A percentile compares a stretch with the other conserved stretches of the same genome.
phyloP scores from a whole-genome alignment of 2,329 filamentous ascomycete genomes.

The Paecilomyces niveus region DNA sequence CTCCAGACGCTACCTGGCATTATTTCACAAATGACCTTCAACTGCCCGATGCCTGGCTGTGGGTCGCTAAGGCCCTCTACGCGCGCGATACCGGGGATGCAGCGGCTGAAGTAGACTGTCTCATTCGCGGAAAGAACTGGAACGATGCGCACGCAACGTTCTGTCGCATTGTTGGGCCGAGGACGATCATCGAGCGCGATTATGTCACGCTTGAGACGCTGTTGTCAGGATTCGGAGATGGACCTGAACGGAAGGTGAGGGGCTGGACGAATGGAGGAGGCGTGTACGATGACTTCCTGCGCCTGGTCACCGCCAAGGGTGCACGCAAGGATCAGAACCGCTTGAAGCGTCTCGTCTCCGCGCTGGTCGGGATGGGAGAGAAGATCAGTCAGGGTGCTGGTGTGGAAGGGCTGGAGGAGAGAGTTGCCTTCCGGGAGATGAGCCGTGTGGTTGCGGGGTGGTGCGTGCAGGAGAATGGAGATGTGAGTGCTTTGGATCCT shows the following conservation, averaged over 20 bases:
- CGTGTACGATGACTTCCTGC: constrained; percentile 63
- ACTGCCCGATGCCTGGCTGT: constrained; percentile 73
- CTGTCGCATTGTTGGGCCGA: constrained; percentile 70
- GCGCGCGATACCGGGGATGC: constrained; percentile 68
- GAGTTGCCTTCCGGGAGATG: constrained; percentile 77
- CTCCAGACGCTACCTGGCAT: constrained; percentile 43
- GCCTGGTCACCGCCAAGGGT: constrained; percentile 36
- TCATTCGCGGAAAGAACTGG: constrained; percentile 70
- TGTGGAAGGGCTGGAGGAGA: constrained; percentile 47
- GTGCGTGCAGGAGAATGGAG: constrained; percentile 53
- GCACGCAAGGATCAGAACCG: constrained; percentile 35
- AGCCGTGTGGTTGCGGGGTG: constrained; percentile 63
- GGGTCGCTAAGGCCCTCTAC: constrained; percentile 76
- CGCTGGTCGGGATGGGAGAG: constrained; percentile 37
- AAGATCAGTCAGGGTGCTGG: constrained; percentile 45
- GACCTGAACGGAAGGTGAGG: constrained; percentile 53
- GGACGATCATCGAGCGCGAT: constrained; percentile 74
- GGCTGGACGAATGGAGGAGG: constrained; percentile 75
- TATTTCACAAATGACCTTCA: constrained; percentile 58
- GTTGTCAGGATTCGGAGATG: constrained; percentile 61
- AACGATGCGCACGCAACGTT: constrained; percentile 80
- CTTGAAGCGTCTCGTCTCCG: constrained; percentile 40
- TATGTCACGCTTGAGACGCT: constrained; percentile 63
- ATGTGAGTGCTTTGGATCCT: constrained; percentile 39
- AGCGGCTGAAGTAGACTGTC: constrained; percentile 65